Evolutionary conservation across 169 alveolate genomes (phyloP), one percentile per base, ranked within the genome.

Genomic region (Babesia ovis): DNA sequence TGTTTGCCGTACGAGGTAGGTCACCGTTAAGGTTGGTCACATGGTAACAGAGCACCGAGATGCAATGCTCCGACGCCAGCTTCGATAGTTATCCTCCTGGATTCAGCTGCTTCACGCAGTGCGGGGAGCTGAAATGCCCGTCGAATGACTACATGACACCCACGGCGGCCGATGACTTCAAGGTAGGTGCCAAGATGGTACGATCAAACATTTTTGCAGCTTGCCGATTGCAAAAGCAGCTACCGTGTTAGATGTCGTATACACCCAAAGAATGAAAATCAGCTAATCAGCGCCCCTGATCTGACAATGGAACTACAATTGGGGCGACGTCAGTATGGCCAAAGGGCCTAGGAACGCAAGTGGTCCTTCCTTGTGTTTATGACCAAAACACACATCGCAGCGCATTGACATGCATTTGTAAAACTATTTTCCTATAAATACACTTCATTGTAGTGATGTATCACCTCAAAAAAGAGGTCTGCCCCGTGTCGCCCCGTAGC

Each of bases 151-250:
- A 68, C 48, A 46, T 64, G 62, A 56, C 50, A 6, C 86, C 86
- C 25, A 27, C 20, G 11, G 66, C 50, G 14, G 27, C 58, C 4
- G 61, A 68, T n/a, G 86, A 79, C 34, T 70, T 79, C 32, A 79
- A 79, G 86, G 86, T 70, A 8, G 41, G 83, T 54, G 29, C n/a
- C 25, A 46, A 18, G 12, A n/a, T 3, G 23, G 20, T 0, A 11
- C 18, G 25, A 22, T 12, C 3, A 11, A 53, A n/a, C n/a, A 3
- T 3, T 23, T 22, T 16, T 31, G 8, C 68, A 79, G 86, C 72
- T 79, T 31, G 86, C 86, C 32, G 86, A 79, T 23, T 79, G 86
- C 55, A 29, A 55, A 32, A 79, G 82, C 73, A 74, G 83, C 46
- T 79, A 66, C 51, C 64, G 86, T 4, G 77, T 61, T 0, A 53